Percentiles rank a stretch among this genome's conserved stretches.
Evolutionary conservation across 805 yeast genomes (phyloP).

Genomic region (Isabelozyma pseudorhagii): DNA sequence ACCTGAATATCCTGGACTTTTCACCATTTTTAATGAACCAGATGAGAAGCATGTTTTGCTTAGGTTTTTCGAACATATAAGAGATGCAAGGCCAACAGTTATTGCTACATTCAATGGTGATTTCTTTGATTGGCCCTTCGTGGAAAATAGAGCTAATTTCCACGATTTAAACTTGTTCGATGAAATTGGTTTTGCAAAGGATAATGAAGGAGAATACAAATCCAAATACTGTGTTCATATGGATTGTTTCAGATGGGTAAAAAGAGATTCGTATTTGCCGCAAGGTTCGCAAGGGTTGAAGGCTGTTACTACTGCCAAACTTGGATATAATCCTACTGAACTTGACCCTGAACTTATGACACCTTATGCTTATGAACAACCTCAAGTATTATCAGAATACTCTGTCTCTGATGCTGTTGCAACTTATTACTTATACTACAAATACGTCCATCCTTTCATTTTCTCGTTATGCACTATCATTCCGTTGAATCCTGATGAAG

Average conservation of each 20-base stretch:
- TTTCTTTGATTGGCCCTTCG: conserved; percentile 98
- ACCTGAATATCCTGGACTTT: conserved; percentile 90
- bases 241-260: conserved; percentile 98
- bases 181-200: conserved; percentile 92
- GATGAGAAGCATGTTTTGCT: conserved; percentile 74
- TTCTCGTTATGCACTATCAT: conserved; percentile 93
- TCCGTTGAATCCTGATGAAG: conserved; percentile 96
- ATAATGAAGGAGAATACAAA: conserved; percentile 87
- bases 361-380: conserved; percentile 92
- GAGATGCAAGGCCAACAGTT: conserved; percentile 90
- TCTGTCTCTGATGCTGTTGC: conserved; percentile 99
- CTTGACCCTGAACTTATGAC: conserved; percentile 98
- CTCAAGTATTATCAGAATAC: conserved; percentile 89
- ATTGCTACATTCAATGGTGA: conserved; percentile 98
- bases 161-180: conserved; percentile 87
- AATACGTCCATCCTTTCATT: conserved; percentile 95
- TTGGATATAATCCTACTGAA: conserved; percentile 96
- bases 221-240: conserved; percentile 90
- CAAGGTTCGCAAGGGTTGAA: conserved; percentile 98
- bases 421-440: conserved; percentile 91
- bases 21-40: conserved; percentile 85
- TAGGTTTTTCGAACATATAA: conserved; percentile 84
- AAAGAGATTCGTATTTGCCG: conserved; percentile 94
- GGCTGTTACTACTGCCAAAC: conserved; percentile 92
- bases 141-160: conserved; percentile 78